Evolutionary conservation across 306 rosid species (phyloP).

Genomic region (Lathyrus aphaca): DNA sequence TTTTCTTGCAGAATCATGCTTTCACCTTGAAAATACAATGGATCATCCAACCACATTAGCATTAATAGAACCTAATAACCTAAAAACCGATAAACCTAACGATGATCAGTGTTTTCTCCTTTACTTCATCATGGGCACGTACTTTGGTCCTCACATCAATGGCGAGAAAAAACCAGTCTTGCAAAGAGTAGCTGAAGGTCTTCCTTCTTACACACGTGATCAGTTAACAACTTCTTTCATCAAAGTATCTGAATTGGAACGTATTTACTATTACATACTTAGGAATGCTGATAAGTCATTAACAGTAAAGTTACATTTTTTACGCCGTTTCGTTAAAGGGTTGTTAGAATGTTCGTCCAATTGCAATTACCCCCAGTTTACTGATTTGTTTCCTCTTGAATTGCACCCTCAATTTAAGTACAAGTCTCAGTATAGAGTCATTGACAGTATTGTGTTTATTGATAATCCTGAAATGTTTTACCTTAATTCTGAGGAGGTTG

Average conservation of each 20-base stretch:
- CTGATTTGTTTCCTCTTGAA: slow-evolving; percentile 57
- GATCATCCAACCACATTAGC: not conserved
- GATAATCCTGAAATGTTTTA: slow-evolving; percentile 45
- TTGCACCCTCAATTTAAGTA: slow-evolving; percentile 51
- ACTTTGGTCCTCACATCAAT: slow-evolving; percentile 70
- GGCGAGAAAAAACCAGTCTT: slow-evolving; percentile 52
- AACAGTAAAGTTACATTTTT: slow-evolving; percentile 30
- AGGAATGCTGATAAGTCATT: slow-evolving; percentile 56
- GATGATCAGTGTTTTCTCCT: slow-evolving; percentile 57
- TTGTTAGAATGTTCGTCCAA: slow-evolving; percentile 30
- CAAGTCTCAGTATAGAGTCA: slow-evolving; percentile 28
- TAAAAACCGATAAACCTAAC: slow-evolving; percentile 25
- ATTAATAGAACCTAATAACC: not conserved
- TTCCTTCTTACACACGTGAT: slow-evolving; percentile 59
- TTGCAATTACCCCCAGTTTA: slow-evolving; percentile 57
- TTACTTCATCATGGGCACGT: slow-evolving; percentile 62
- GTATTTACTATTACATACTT: slow-evolving; percentile 51
- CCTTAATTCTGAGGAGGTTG: slow-evolving; percentile 52
- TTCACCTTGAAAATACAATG: not conserved
- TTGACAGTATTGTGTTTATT: slow-evolving; percentile 51
- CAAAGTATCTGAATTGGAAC: slow-evolving; percentile 51
- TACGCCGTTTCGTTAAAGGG: slow-evolving; percentile 53
- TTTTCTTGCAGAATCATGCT: slow-evolving; percentile 1
- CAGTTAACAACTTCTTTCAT: slow-evolving; percentile 53
- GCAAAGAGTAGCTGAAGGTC: slow-evolving; percentile 67